Percentiles rank a stretch among this genome's conserved stretches.
These are phyloP conservation scores for Ogataea pini DNA, from an alignment of 805 yeast genomes.

Conservation along the genomic window DNA sequence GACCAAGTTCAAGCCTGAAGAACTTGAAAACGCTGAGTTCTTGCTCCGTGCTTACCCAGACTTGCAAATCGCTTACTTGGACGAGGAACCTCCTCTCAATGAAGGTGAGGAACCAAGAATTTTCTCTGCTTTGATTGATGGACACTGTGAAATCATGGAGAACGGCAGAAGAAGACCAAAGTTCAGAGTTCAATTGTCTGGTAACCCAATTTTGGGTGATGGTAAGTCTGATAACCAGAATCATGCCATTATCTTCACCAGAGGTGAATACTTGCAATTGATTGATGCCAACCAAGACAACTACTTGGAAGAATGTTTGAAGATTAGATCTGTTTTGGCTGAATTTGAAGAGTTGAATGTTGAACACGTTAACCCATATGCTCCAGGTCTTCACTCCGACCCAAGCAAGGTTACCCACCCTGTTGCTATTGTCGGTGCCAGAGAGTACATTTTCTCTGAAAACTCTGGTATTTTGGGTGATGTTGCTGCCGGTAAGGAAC, in stretches of 20 bases:
- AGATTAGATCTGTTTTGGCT: conserved; percentile 77
- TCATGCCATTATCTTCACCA: conserved; percentile 73
- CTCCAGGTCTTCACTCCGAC: conserved; percentile 61
- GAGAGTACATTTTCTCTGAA: conserved; percentile 86
- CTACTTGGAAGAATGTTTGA: conserved; percentile 81
- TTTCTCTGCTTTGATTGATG: conserved; percentile 78
- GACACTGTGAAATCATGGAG: conserved; percentile 71
- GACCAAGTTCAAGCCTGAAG: conserved; percentile 69
- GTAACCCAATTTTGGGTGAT: conserved; percentile 84
- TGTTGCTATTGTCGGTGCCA: conserved; percentile 84
- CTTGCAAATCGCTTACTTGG: conserved; percentile 87
- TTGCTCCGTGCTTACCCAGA: conserved; percentile 83
- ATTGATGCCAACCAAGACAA: conserved; percentile 88
- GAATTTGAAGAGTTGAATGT: conserved; percentile 78
- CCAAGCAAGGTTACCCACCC: conserved; percentile 58
- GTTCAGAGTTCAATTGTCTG: conserved; percentile 75
- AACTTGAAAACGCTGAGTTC: conserved; percentile 77
- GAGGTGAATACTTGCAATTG: conserved; percentile 84
- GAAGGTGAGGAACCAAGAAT: conserved; percentile 72
- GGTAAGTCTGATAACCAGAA: conserved; percentile 89
- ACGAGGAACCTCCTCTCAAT: conserved; percentile 80
- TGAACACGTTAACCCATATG: conserved; percentile 80
- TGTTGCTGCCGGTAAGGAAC: conserved; percentile 90
- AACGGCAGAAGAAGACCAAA: conserved; percentile 76
- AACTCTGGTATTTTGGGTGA: conserved; percentile 85